phyloP scores from a whole-genome alignment of 2,329 filamentous ascomycete species.

The Pestalotiopsis sp. region DNA sequence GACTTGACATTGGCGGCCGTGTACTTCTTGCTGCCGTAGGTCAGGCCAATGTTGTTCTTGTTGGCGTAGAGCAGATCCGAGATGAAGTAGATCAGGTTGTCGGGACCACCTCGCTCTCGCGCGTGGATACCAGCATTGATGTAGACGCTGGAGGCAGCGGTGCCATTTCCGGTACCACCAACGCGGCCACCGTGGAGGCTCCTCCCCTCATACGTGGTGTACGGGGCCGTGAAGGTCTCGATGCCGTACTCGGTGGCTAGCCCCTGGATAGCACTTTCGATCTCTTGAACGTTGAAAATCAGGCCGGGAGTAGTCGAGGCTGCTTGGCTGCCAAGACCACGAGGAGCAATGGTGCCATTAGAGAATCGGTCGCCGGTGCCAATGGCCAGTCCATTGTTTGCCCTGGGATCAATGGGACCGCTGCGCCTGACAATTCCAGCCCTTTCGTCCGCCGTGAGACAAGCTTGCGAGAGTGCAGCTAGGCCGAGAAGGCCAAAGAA shows the following conservation, averaged over 20 bases:
- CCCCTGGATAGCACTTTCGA: slow-evolving; percentile 41
- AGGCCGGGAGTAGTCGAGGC: slow-evolving; percentile 35
- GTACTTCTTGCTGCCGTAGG: slow-evolving; percentile 55
- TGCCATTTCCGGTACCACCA: slow-evolving; percentile 43
- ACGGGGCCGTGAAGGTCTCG: slow-evolving; percentile 40
- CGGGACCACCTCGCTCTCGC: slow-evolving; percentile 59
- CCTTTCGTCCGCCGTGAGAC: slow-evolving; percentile 6
- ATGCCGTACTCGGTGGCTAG: slow-evolving; percentile 42
- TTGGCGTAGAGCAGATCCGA: slow-evolving; percentile 58
- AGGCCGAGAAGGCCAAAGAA: slow-evolving; percentile 3
- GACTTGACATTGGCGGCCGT: slow-evolving; percentile 53
- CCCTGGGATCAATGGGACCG: not conserved
- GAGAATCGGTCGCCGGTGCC: slow-evolving; percentile 39
- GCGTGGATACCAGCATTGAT: slow-evolving; percentile 58
- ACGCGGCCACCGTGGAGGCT: slow-evolving; percentile 42
- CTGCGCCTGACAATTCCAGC: not conserved
- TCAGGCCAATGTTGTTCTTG: slow-evolving; percentile 49
- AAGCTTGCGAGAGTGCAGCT: slow-evolving; percentile 6
- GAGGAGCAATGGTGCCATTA: slow-evolving; percentile 39
- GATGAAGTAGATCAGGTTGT: slow-evolving; percentile 60
- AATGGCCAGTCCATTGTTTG: slow-evolving; percentile 24
- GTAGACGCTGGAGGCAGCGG: slow-evolving; percentile 49
- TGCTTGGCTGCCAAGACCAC: slow-evolving; percentile 42
- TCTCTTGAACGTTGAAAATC: slow-evolving; percentile 44
- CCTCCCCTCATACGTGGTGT: slow-evolving; percentile 44